phyloP scores from a whole-genome alignment of 2,329 filamentous ascomycete genomes.

The Aspergillus puulaauensis region DNA sequence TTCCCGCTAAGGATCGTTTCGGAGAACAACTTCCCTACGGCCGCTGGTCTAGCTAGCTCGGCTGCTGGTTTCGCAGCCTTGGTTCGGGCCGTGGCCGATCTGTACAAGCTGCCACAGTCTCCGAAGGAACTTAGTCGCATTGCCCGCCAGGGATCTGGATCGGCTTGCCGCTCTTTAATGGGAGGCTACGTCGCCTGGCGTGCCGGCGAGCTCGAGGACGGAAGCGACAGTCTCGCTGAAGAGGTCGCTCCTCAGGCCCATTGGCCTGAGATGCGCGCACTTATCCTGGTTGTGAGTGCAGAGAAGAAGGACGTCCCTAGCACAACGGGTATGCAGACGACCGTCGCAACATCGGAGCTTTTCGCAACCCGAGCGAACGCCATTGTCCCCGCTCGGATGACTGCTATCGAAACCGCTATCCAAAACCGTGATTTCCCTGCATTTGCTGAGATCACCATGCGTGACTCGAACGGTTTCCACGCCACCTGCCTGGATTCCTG shows the following conservation, averaged over 20 bases:
- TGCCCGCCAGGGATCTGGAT: slow-evolving; percentile 90
- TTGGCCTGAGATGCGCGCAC: slow-evolving; percentile 92
- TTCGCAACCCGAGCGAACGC: slow-evolving; percentile 73
- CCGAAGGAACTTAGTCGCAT: slow-evolving; percentile 84
- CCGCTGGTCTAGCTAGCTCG: slow-evolving; percentile 73
- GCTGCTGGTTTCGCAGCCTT: slow-evolving; percentile 68
- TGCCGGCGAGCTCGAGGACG: slow-evolving; percentile 72
- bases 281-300: slow-evolving; percentile 87
- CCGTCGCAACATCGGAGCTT: slow-evolving; percentile 84
- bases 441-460: slow-evolving; percentile 92
- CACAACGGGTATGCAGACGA: slow-evolving; percentile 95
- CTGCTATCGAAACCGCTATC: slow-evolving; percentile 80
- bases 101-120: slow-evolving; percentile 80
- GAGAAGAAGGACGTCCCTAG: slow-evolving; percentile 95
- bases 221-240: slow-evolving; percentile 82
- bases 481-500: slow-evolving; percentile 91
- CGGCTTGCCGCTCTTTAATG: slow-evolving; percentile 88
- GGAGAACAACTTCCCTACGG: slow-evolving; percentile 98
- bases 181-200: slow-evolving; percentile 97
- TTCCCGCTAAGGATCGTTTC: slow-evolving; percentile 83
- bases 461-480: slow-evolving; percentile 96
- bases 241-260: slow-evolving; percentile 84
- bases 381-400: slow-evolving; percentile 82
- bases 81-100: slow-evolving; percentile 79
- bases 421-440: slow-evolving; percentile 73